Percentiles rank a stretch among this genome's conserved stretches.
Conservation (phyloP, 371 early-diverging fungal species). For the Mucor irregularis region DNA sequence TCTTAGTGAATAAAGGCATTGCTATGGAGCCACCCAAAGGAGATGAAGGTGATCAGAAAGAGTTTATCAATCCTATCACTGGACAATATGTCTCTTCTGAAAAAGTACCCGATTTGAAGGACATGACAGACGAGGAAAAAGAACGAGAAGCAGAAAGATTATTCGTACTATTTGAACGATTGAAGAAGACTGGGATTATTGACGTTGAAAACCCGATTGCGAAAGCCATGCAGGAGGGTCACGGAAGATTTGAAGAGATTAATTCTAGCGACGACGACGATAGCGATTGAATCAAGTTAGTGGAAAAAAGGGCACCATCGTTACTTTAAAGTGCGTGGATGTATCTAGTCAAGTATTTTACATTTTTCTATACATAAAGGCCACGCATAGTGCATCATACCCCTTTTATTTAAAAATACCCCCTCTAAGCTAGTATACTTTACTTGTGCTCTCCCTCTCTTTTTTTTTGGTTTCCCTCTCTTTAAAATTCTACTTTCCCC, state of each 20-base stretch:
- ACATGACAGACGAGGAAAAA: slow-evolving; percentile 96
- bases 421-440: too few species aligned
- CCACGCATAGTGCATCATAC: background rate
- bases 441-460: background rate
- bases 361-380: background rate
- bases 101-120: slow-evolving; percentile 56
- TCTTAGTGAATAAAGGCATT: slow-evolving; percentile 70
- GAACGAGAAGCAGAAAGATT: slow-evolving; percentile 91
- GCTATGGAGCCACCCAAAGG: slow-evolving; percentile 38
- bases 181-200: slow-evolving; percentile 89
- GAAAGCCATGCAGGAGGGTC: slow-evolving; percentile 48
- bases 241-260: slow-evolving; percentile 36
- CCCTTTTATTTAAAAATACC: background rate
- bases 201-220: slow-evolving; percentile 69
- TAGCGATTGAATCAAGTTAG: too few species aligned
- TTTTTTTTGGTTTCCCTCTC: background rate
- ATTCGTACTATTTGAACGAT: slow-evolving; percentile 90
- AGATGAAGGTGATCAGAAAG: slow-evolving; percentile 1
- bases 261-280: slow-evolving; percentile 12
- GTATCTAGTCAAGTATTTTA: background rate
- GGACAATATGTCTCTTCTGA: slow-evolving; percentile 59
- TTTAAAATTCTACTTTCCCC: background rate
- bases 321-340: too few species aligned
- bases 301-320: too few species aligned
- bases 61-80: slow-evolving; percentile 83